phyloP scores from a whole-genome alignment of 805 yeast species.

The Candida boidinii region DNA sequence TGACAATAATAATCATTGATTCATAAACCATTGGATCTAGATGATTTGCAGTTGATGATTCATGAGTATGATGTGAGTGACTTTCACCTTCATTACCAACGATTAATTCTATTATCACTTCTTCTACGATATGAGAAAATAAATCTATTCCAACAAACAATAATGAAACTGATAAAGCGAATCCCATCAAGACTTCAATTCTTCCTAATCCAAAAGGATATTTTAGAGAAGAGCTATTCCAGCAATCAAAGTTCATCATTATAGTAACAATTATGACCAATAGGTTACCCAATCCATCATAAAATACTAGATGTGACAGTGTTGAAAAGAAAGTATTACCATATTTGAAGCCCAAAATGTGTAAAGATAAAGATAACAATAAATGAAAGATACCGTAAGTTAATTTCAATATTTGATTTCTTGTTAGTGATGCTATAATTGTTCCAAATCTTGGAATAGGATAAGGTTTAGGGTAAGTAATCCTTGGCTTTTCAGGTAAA shows the following conservation, averaged over 20 bases:
- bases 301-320: constrained; percentile 78
- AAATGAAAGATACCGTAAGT: constrained; percentile 54
- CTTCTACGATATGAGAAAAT: constrained; percentile 81
- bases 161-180: constrained; percentile 76
- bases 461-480: constrained; percentile 50
- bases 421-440: constrained; percentile 48
- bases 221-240: constrained; percentile 74
- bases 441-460: constrained; percentile 70
- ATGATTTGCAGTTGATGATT: constrained; percentile 9
- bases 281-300: constrained; percentile 74
- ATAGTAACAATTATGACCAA: constrained; percentile 65
- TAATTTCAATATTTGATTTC: constrained; percentile 50
- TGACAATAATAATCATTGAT: constrained; percentile 14
- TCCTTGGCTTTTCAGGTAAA: constrained; percentile 49
- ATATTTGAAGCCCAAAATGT: constrained; percentile 49
- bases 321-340: constrained; percentile 60
- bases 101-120: constrained; percentile 39
- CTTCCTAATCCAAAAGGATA: constrained; percentile 94
- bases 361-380: constrained; percentile 43
- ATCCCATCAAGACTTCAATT: constrained; percentile 78
- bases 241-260: constrained; percentile 86
- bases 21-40: constrained; percentile 23
- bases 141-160: constrained; percentile 89
- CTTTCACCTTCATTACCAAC: constrained; percentile 20
- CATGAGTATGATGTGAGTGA: constrained; percentile 23